A percentile compares a stretch with the other conserved stretches of the same genome.
Evolutionary conservation across 2,329 filamentous ascomycete genomes (phyloP).

Genomic region (Xylaria polymorpha): DNA sequence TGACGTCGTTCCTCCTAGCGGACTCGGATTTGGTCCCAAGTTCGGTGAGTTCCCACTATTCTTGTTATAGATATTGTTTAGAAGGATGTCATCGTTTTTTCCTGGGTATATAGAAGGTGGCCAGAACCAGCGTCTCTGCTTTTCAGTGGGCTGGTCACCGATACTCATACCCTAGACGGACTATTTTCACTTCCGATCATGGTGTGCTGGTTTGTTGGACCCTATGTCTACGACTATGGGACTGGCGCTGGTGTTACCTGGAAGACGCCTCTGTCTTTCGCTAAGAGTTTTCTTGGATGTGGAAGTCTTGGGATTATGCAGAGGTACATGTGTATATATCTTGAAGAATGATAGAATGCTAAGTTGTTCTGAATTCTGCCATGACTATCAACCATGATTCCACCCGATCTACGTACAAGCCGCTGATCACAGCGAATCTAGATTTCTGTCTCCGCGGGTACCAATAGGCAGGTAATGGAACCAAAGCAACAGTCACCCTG

Average conservation of each 20-base stretch:
- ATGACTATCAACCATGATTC: not conserved
- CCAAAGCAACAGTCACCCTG: conserved; percentile 42
- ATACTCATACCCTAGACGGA: conserved; percentile 76
- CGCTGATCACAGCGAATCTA: conserved; percentile 26
- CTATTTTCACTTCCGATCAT: conserved; percentile 49
- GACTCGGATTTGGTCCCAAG: conserved; percentile 70
- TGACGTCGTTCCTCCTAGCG: conserved; percentile 78
- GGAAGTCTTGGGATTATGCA: conserved; percentile 61
- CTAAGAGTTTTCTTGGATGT: conserved; percentile 60
- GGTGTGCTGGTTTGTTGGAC: conserved; percentile 42
- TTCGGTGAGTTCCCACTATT: conserved; percentile 52
- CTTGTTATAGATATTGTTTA: conserved; percentile 16
- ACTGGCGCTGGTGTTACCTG: conserved; percentile 49
- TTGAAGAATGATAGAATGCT: conserved; percentile 26
- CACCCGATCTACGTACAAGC: not conserved
- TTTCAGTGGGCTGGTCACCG: conserved; percentile 69
- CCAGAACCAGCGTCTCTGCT: conserved; percentile 59
- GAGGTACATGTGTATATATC: conserved; percentile 34
- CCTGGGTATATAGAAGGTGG: conserved; percentile 72
- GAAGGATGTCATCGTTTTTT: conserved; percentile 18
- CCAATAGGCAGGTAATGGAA: conserved; percentile 11
- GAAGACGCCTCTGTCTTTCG: conserved; percentile 57
- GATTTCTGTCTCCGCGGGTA: conserved; percentile 17
- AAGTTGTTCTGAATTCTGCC: not conserved
- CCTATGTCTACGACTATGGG: conserved; percentile 48